Conservation (phyloP, 352 stramenopile species). For the Pelagophyceae sp. region DNA sequence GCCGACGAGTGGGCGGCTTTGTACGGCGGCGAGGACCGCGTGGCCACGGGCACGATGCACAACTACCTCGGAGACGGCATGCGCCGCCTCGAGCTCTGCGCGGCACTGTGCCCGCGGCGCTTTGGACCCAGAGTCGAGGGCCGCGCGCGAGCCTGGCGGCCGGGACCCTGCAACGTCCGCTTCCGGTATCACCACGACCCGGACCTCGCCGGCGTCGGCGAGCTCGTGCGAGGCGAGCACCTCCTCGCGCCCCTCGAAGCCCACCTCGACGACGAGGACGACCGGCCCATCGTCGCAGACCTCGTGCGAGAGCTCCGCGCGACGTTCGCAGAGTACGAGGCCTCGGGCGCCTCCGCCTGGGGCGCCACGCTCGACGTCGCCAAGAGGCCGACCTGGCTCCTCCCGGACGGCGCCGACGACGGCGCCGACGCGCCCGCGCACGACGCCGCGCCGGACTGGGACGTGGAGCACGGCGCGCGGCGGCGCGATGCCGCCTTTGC, state of each 20-base stretch:
- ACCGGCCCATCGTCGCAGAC: not conserved
- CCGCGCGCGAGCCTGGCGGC: not conserved
- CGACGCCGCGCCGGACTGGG: not conserved
- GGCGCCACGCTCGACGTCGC: not conserved
- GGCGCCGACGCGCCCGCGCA: not conserved
- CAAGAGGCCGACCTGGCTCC: not conserved
- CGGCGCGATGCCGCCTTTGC: not conserved
- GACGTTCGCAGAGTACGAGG: not conserved
- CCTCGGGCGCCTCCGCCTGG: not conserved
- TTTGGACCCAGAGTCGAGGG: too few relatives aligned
- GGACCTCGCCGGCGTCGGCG: not conserved
- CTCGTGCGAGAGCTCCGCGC: not conserved
- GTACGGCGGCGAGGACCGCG: not conserved
- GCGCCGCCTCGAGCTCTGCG: conserved; percentile 1
- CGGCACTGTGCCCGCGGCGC: not conserved
- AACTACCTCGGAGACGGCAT: not conserved
- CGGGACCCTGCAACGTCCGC: not conserved
- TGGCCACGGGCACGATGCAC: not conserved
- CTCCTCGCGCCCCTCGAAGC: not conserved
- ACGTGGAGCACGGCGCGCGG: not conserved
- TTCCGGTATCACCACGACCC: conserved; percentile 9
- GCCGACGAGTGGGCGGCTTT: not conserved
- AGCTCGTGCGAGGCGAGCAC: not conserved
- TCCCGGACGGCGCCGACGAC: not conserved
- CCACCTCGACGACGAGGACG: not conserved